A percentile compares a stretch with the other conserved stretches of the same genome.
phyloP scores from a whole-genome alignment of 306 rosid species.

The Lathyrus aphaca region DNA sequence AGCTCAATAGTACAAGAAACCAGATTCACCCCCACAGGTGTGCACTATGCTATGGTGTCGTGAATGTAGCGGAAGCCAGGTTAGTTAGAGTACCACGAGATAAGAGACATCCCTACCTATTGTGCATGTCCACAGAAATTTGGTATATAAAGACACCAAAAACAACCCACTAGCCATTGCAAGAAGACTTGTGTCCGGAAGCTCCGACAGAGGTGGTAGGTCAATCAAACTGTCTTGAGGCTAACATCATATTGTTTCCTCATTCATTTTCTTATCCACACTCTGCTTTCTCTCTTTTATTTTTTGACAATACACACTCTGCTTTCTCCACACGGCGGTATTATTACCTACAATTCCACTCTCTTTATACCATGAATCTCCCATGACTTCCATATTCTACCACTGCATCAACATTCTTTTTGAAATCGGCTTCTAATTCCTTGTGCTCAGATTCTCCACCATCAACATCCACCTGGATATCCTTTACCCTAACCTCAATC shows the following conservation, averaged over 20 bases:
- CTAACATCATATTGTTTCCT: not conserved
- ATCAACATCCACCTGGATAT: not conserved
- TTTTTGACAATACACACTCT: not conserved
- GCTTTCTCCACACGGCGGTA: not conserved
- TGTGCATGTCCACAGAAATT: not conserved
- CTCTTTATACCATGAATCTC: not conserved
- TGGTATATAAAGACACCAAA: not conserved
- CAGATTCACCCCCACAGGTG: not conserved
- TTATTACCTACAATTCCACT: not conserved
- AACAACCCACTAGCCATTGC: not conserved
- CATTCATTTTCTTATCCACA: slow-evolving; percentile 1
- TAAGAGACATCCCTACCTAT: slow-evolving; percentile 5
- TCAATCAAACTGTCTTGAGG: not conserved
- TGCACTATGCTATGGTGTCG: not conserved
- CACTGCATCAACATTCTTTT: not conserved
- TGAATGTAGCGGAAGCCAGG: not conserved
- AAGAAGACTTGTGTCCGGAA: not conserved
- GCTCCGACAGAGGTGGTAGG: slow-evolving; percentile 7
- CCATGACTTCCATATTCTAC: not conserved
- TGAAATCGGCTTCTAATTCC: not conserved
- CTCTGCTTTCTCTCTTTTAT: not conserved
- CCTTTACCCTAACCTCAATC: not conserved
- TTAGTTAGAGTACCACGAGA: not conserved
- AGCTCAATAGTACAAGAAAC: not conserved
- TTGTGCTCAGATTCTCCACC: not conserved